These are phyloP conservation scores for Fomes fomentarius DNA, from an alignment of 1,284 basidiomycete species.

Conservation along the genomic window DNA sequence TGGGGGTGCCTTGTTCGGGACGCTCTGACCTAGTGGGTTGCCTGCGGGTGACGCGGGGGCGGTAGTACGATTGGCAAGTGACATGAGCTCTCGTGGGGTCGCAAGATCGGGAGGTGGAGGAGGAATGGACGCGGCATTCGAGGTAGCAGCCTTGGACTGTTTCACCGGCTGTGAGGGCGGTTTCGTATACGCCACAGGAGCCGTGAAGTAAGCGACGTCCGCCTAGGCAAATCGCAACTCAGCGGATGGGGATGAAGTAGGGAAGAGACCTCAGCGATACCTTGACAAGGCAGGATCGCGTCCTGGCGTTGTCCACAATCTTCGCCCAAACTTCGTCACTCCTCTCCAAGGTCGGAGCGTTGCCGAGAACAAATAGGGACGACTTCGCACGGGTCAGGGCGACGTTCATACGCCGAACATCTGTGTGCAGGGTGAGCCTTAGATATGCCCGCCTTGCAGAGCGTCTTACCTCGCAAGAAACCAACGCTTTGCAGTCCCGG, in stretches of 20 bases:
- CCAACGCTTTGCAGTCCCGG: slow-evolving; percentile 83
- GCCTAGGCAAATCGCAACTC: too few relatives aligned
- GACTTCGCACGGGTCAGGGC: slow-evolving; percentile 95
- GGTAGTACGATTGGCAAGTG: slow-evolving; percentile 14
- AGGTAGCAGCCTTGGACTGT: slow-evolving; percentile 18
- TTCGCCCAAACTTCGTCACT: slow-evolving; percentile 82
- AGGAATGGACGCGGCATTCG: slow-evolving; percentile 12
- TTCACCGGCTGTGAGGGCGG: slow-evolving; percentile 16
- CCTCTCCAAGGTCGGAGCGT: slow-evolving; percentile 85
- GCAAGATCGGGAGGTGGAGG: slow-evolving; percentile 11
- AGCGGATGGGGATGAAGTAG: too few relatives aligned
- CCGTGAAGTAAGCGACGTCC: slow-evolving; percentile 42
- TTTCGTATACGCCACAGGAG: slow-evolving; percentile 18
- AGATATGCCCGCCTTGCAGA: slow-evolving; percentile 5
- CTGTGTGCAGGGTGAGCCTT: slow-evolving; percentile 39
- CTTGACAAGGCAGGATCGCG: slow-evolving; percentile 54
- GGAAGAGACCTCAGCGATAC: too few relatives aligned
- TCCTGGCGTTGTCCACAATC: slow-evolving; percentile 79
- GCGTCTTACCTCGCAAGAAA: slow-evolving; percentile 76
- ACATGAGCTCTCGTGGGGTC: slow-evolving; percentile 25
- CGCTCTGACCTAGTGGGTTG: not conserved
- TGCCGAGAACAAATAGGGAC: slow-evolving; percentile 92
- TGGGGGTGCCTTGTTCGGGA: slow-evolving; percentile 4
- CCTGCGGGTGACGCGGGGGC: not conserved
- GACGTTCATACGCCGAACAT: slow-evolving; percentile 94